Evolutionary conservation across 2,329 filamentous ascomycete genomes (phyloP).

Genomic region (Aureobasidium mangrovei): DNA sequence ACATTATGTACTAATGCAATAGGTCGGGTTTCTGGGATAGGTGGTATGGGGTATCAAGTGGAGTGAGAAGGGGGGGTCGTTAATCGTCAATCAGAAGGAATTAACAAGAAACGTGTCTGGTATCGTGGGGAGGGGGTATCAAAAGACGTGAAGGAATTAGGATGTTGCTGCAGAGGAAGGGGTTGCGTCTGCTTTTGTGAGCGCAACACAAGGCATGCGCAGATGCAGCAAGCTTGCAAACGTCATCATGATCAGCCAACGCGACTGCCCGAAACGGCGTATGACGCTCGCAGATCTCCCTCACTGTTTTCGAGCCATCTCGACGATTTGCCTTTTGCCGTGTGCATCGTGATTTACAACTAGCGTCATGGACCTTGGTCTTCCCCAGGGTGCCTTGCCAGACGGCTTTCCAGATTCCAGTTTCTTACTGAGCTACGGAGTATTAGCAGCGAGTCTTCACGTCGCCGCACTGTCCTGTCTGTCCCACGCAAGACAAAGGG

Average conservation of each 20-base stretch:
- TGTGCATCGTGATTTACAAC: not conserved
- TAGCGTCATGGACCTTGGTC: not conserved
- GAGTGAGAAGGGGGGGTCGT: slow-evolving; percentile 1
- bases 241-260: not conserved
- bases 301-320: no score
- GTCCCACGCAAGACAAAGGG: not conserved
- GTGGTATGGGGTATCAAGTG: slow-evolving; percentile 1
- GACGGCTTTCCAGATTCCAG: not conserved
- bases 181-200: slow-evolving; percentile 5
- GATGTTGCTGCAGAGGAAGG: slow-evolving; percentile 5
- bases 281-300: no score
- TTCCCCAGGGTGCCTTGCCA: not conserved
- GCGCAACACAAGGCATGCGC: not conserved
- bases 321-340: slow-evolving; percentile 7
- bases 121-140: slow-evolving; percentile 14
- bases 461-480: not conserved
- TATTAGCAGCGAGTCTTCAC: not conserved
- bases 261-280: slow-evolving; percentile 4
- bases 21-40: not conserved
- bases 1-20: slow-evolving; percentile 4
- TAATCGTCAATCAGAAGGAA: slow-evolving; percentile 8
- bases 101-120: slow-evolving; percentile 12
- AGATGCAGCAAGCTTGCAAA: not conserved
- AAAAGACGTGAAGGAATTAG: slow-evolving; percentile 13
- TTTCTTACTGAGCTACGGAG: not conserved